A percentile compares a stretch with the other conserved stretches of the same genome.
Conservation (phyloP, 257 asterid species). For the Nemophila menziesii region DNA sequence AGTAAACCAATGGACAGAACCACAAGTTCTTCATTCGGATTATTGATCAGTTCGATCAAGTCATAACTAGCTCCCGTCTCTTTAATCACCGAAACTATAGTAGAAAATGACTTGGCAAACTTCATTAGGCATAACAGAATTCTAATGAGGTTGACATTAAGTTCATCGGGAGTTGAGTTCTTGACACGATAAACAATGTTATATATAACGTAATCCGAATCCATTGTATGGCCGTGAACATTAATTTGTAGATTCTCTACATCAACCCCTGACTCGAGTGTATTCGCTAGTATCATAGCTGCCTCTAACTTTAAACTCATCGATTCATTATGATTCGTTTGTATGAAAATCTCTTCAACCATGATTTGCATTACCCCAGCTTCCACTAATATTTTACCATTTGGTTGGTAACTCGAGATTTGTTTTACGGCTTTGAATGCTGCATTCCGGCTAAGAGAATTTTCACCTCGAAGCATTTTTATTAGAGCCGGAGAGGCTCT, state of each 20-base stretch:
- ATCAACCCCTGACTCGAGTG: slow-evolving; percentile 53
- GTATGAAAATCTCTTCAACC: slow-evolving; percentile 57
- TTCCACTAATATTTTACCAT: slow-evolving; percentile 35
- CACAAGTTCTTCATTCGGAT: slow-evolving; percentile 48
- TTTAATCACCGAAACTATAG: slow-evolving; percentile 57
- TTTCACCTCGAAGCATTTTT: slow-evolving; percentile 48
- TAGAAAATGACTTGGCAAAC: slow-evolving; percentile 33
- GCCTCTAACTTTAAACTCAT: slow-evolving; percentile 47
- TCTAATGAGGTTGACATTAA: slow-evolving; percentile 49
- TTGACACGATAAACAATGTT: slow-evolving; percentile 39
- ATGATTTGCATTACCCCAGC: slow-evolving; percentile 47
- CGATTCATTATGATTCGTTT: slow-evolving; percentile 29
- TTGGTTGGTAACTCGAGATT: slow-evolving; percentile 43
- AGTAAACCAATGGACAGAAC: slow-evolving; percentile 47
- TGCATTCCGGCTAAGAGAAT: slow-evolving; percentile 34
- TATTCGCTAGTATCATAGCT: slow-evolving; percentile 53
- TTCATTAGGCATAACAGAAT: slow-evolving; percentile 48
- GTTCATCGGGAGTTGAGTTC: slow-evolving; percentile 41
- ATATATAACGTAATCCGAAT: slow-evolving; percentile 57
- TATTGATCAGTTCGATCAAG: slow-evolving; percentile 54
- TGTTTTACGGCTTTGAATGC: slow-evolving; percentile 62
- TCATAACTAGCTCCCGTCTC: slow-evolving; percentile 58
- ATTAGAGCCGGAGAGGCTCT: slow-evolving; percentile 56
- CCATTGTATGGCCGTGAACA: slow-evolving; percentile 46
- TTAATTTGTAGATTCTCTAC: slow-evolving; percentile 37